phyloP scores from a whole-genome alignment of 257 asterid genomes.

The Cinchona pubescens region DNA sequence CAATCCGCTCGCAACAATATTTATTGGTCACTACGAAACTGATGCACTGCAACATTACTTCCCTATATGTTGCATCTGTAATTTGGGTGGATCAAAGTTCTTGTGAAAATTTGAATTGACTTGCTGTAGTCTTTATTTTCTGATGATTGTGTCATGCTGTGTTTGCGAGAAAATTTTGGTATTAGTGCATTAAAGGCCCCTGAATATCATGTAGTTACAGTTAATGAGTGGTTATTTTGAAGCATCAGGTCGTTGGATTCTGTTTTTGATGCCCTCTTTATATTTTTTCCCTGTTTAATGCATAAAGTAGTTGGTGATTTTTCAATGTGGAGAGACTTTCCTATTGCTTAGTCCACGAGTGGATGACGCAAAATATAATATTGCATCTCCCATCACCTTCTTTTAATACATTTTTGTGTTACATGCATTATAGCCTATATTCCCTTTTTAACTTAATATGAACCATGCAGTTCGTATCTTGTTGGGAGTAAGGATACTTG shows the following conservation, averaged over 20 bases:
- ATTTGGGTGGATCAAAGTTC: background rate
- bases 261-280: background rate
- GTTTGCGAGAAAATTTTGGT: background rate
- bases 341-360: background rate
- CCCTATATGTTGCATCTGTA: background rate
- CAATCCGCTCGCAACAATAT: background rate
- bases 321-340: background rate
- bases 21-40: background rate
- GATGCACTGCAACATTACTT: background rate
- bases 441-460: background rate
- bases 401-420: background rate
- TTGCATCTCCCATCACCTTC: background rate
- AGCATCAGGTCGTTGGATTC: background rate
- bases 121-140: background rate
- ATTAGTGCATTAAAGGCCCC: background rate
- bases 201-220: no score
- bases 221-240: no score
- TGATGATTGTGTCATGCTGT: background rate
- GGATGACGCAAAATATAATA: no score
- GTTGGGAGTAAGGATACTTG: background rate
- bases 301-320: background rate
- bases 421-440: background rate
- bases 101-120: background rate
- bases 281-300: background rate
- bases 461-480: background rate